Percentiles rank a stretch among this genome's conserved stretches.
These are phyloP conservation scores for Chrysosphaeria jannelii DNA, from an alignment of 2,329 filamentous ascomycete species.

Conservation along the genomic window DNA sequence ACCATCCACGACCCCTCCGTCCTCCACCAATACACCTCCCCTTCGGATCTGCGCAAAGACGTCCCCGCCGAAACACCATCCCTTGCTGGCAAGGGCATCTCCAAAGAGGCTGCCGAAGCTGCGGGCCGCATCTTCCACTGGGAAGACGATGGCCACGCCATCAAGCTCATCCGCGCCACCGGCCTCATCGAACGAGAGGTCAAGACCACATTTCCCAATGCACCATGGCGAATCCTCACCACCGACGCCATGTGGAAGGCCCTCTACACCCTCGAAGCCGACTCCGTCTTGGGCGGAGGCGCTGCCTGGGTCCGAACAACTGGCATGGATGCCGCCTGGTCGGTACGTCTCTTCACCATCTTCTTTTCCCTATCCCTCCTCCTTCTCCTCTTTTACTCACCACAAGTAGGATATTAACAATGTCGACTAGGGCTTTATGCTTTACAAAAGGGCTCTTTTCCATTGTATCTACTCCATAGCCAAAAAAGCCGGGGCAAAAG, in stretches of 20 bases:
- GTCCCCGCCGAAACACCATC: background rate
- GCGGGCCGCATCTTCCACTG: slow-evolving; percentile 16
- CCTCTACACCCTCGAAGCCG: slow-evolving; percentile 28
- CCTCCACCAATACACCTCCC: slow-evolving; percentile 1
- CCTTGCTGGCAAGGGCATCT: slow-evolving; percentile 13
- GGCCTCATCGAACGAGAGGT: slow-evolving; percentile 23
- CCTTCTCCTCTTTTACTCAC: too few relatives aligned
- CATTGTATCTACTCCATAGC: too few relatives aligned
- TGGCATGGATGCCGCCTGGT: slow-evolving; percentile 37
- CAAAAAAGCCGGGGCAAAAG: too few relatives aligned
- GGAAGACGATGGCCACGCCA: slow-evolving; percentile 52
- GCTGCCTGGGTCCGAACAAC: slow-evolving; percentile 27
- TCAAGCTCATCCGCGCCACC: slow-evolving; percentile 45
- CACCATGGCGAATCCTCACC: slow-evolving; percentile 20
- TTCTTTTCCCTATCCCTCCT: too few relatives aligned
- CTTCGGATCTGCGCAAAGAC: too few relatives aligned
- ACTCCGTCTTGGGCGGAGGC: slow-evolving; percentile 23
- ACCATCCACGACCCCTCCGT: slow-evolving; percentile 16
- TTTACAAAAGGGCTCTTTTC: too few relatives aligned
- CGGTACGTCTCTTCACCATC: too few relatives aligned
- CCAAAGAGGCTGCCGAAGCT: slow-evolving; percentile 12
- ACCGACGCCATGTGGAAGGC: slow-evolving; percentile 27
- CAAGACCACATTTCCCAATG: slow-evolving; percentile 6
- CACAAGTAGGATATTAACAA: too few relatives aligned
- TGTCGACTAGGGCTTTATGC: too few relatives aligned